Evolutionary conservation across 1,284 basidiomycete genomes (phyloP), one percentile per base, ranked within the genome.

Genomic region (Puccinia sorghi): DNA sequence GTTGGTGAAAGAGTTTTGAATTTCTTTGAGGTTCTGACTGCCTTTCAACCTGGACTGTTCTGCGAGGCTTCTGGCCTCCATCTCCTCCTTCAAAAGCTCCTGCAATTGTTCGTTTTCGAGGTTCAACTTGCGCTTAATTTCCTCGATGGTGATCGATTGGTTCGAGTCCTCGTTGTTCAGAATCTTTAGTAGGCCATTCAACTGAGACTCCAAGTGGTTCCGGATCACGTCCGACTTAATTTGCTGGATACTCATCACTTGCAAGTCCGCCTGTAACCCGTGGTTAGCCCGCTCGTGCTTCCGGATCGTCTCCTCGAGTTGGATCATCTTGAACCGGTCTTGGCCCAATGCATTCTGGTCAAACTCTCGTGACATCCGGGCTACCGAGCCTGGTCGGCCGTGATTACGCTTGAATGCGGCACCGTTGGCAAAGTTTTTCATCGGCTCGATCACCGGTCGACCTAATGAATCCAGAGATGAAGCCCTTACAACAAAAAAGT

Each of bases 231-330:
- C 89, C 0, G 89, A 90, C 15, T 89, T 89, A 9, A 87, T 88
- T 87, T 91, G 90, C 82, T 89, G 89, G 46, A 91, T 85, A 82
- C 90, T 90, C n/a, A 91, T 86, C 22, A 88, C 86, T 79, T 90
- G 88, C 0, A 91, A 87, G 76, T 91, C 90, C 6, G 67, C 71
- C 67, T 81, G 77, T 25, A 80, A 80, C 9, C 15, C 57, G 57
- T 79, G 72, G 63, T 66, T 76, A 9, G 66, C 80, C 39, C 71
- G 39, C 54, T 78, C 75, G 46, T 77, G 70, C 57, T 80, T 78
- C 52, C 74, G 57, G 75, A 69, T 54, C 37, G 52, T 71, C 61
- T 85, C 61, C 81, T 83, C 17, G 80, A 82, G 59, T 83, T 82
- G 75, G 83, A 84, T 61, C 81, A 80, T 73, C 83, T 83, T 43